Evolutionary conservation across 257 asterid genomes (phyloP).

Genomic region (Plantago elongata): DNA sequence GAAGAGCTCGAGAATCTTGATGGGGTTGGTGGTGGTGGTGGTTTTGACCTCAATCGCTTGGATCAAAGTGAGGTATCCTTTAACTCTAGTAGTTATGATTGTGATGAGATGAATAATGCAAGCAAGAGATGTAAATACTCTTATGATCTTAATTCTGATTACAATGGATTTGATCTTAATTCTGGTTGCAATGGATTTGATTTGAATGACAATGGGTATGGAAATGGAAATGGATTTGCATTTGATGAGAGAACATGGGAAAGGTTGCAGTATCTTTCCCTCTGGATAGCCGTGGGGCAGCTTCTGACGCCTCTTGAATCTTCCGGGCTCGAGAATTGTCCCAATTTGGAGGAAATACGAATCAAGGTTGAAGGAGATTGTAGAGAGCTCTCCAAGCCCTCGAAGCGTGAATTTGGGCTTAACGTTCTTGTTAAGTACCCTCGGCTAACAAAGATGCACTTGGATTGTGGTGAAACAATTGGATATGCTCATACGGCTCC

Average conservation of each 20-base stretch:
- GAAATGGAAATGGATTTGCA: constrained; percentile 16
- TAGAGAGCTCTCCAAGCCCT: constrained; percentile 51
- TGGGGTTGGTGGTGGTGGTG: constrained; percentile 23
- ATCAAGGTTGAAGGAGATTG: constrained; percentile 94
- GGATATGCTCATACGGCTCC: constrained; percentile 93
- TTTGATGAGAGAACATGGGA: constrained; percentile 52
- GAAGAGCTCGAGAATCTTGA: constrained; percentile 38
- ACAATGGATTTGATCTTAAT: background rate
- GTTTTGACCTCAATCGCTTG: constrained; percentile 43
- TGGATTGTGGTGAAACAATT: constrained; percentile 77
- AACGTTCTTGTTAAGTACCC: constrained; percentile 49
- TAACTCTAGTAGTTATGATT: constrained; percentile 18
- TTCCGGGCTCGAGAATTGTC: constrained; percentile 70
- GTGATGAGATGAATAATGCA: constrained; percentile 23
- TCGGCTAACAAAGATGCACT: constrained; percentile 54
- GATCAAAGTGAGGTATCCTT: constrained; percentile 30
- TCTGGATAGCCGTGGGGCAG: constrained; percentile 84
- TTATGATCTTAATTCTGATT: constrained; percentile 39
- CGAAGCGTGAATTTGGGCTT: constrained; percentile 54
- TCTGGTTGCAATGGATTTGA: no score
- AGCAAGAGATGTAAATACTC: constrained; percentile 43
- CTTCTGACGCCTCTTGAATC: constrained; percentile 53
- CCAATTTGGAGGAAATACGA: constrained; percentile 69
- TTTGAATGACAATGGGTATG: no score
- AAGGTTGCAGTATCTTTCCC: constrained; percentile 49